phyloP scores from a whole-genome alignment of 441 rosid species.

The Gossypium davidsonii region DNA sequence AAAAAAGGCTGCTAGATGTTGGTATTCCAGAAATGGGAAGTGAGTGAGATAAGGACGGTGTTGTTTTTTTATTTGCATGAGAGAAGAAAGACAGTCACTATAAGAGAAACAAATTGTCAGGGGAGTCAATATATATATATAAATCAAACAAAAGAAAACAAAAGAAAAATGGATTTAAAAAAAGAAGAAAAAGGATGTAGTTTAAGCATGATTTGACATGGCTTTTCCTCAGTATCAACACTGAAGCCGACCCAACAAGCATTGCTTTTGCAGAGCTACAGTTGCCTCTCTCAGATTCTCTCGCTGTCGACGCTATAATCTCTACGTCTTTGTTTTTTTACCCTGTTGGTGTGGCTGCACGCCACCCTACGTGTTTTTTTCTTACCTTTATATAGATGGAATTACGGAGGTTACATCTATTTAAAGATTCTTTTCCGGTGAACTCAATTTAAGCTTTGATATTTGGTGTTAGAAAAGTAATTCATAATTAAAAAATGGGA shows the following conservation, averaged over 20 bases:
- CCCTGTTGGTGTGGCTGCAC: neutral
- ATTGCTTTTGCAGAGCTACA: conserved; percentile 11
- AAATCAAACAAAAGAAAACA: neutral
- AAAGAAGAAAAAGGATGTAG: too few species aligned
- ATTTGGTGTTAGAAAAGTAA: too few species aligned
- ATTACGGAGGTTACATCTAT: neutral
- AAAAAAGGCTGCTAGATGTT: conserved; percentile 11
- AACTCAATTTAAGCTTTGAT: too few species aligned
- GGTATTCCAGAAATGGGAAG: neutral
- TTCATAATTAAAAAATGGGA: too few species aligned
- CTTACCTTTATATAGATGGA: neutral
- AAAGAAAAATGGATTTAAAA: neutral
- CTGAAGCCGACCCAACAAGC: conserved; percentile 22
- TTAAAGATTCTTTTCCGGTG: too few species aligned
- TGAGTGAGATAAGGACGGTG: conserved; percentile 16
- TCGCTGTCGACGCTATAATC: neutral
- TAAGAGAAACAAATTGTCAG: conserved; percentile 17
- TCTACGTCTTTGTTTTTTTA: neutral
- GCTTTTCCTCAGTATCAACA: conserved; percentile 9
- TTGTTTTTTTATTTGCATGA: conserved; percentile 12
- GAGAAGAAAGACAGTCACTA: conserved; percentile 12
- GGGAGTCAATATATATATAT: conserved; percentile 2
- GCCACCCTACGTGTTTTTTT: conserved; percentile 5
- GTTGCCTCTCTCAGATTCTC: neutral
- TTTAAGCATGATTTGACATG: conserved; percentile 25